Percentiles rank a stretch among this genome's conserved stretches.
These are phyloP conservation scores for Diutina neorugosa DNA, from an alignment of 1,139 yeast genomes.

Conservation along the genomic window DNA sequence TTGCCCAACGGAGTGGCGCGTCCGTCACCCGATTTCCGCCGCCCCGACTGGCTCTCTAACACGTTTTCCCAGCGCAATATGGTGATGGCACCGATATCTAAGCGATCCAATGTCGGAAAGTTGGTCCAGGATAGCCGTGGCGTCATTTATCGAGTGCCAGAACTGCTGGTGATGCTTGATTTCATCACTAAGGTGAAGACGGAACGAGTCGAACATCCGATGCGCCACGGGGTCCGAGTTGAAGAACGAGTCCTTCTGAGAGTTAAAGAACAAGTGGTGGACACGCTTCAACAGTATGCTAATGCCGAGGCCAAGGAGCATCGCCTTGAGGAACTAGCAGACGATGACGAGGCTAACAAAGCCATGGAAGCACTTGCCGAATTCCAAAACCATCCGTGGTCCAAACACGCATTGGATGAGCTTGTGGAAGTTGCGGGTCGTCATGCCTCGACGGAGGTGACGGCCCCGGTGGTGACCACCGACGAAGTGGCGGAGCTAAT, in stretches of 20 bases:
- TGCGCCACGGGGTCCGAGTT: neutral
- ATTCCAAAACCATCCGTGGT: neutral
- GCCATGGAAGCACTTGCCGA: neutral
- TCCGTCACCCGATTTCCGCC: neutral
- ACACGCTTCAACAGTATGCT: neutral
- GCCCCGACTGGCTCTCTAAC: neutral
- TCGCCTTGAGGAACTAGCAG: neutral
- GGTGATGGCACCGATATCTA: neutral
- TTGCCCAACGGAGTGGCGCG: neutral
- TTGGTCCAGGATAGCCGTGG: neutral
- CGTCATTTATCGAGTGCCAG: neutral
- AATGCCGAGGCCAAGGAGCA: neutral
- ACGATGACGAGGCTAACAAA: neutral
- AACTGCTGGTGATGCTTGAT: neutral
- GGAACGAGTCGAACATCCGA: neutral
- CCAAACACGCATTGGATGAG: neutral
- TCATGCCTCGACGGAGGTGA: neutral
- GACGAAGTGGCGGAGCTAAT: neutral
- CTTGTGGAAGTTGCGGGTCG: neutral
- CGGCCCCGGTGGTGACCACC: neutral
- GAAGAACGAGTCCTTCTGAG: neutral
- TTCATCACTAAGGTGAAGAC: conserved; percentile 2
- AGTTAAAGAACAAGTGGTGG: neutral
- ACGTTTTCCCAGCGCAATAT: neutral
- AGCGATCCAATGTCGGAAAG: neutral